Evolutionary conservation across 1,284 basidiomycete species (phyloP).

Genomic region (Agroathelia rolfsii): DNA sequence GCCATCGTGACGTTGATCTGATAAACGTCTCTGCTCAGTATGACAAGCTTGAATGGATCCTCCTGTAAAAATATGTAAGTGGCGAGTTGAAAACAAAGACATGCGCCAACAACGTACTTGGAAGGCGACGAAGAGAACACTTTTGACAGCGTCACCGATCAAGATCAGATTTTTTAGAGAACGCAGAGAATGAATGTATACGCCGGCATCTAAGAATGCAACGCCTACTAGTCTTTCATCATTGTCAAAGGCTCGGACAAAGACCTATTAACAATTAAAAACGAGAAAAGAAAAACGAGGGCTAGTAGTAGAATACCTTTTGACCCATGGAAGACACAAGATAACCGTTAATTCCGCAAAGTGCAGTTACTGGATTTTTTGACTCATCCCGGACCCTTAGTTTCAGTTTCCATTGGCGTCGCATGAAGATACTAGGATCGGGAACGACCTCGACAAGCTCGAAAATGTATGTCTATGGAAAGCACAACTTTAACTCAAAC

Average conservation of each 20-base stretch:
- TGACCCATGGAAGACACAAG: constrained; percentile 94
- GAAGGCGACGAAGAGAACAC: constrained; percentile 85
- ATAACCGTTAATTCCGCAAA: constrained; percentile 87
- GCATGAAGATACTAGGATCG: constrained; percentile 40
- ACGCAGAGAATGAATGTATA: constrained; percentile 85
- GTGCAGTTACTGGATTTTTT: constrained; percentile 88
- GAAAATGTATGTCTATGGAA: constrained; percentile 61
- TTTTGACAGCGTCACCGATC: constrained; percentile 85
- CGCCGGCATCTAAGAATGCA: constrained; percentile 90
- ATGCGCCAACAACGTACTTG: constrained; percentile 73
- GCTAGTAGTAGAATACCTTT: constrained; percentile 53
- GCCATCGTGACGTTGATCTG: constrained; percentile 54
- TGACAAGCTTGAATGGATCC: constrained; percentile 87
- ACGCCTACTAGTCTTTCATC: constrained; percentile 93
- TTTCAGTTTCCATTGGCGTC: constrained; percentile 71
- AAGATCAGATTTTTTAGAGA: constrained; percentile 89
- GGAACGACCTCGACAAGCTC: constrained; percentile 76
- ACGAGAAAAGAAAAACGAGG: constrained; percentile 2
- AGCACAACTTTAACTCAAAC: constrained; percentile 6
- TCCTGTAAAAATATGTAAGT: constrained; percentile 48
- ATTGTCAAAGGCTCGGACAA: constrained; percentile 88
- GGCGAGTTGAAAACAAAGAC: not conserved
- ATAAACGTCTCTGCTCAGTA: constrained; percentile 73
- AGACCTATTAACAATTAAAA: constrained; percentile 69
- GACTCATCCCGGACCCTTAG: constrained; percentile 86